These are phyloP conservation scores for Russula earlei DNA, from an alignment of 768 basidiomycete genomes.

Conservation along the genomic window DNA sequence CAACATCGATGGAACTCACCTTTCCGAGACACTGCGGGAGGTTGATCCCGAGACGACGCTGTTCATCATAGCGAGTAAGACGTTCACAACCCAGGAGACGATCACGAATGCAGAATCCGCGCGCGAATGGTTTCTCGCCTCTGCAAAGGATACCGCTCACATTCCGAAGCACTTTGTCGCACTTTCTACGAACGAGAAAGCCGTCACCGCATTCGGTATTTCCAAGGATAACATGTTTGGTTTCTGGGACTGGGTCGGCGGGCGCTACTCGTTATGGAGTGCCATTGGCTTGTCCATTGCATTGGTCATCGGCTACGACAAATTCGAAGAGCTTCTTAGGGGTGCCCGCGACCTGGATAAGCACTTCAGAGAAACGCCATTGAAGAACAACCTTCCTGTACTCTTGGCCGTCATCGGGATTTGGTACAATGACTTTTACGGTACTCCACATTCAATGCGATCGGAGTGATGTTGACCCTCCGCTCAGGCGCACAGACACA, in stretches of 20 bases:
- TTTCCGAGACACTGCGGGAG: constrained; percentile 74
- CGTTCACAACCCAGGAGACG: constrained; percentile 99
- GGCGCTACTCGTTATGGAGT: constrained; percentile 96
- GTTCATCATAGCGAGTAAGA: constrained; percentile 98
- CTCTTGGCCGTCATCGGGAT: constrained; percentile 82
- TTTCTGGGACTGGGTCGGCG: constrained; percentile 99
- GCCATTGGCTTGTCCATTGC: constrained; percentile 96
- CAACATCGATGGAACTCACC: constrained; percentile 97
- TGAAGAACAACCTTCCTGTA: constrained; percentile 89
- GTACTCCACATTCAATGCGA: constrained; percentile 22
- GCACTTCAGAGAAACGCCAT: constrained; percentile 83
- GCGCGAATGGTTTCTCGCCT: constrained; percentile 83
- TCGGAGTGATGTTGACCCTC: neutral
- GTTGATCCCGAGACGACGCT: constrained; percentile 89
- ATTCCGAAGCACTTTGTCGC: constrained; percentile 99
- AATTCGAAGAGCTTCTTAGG: constrained; percentile 81
- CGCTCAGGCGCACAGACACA: constrained; percentile 79
- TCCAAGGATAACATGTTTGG: constrained; percentile 92
- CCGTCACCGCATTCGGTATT: constrained; percentile 91
- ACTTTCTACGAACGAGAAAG: constrained; percentile 90
- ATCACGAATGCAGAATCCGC: constrained; percentile 97
- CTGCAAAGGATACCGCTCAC: constrained; percentile 79
- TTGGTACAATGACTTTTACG: constrained; percentile 99
- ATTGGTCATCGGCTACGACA: constrained; percentile 85
- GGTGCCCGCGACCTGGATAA: constrained; percentile 98